A percentile compares a stretch with the other conserved stretches of the same genome.
These are phyloP conservation scores for Sordariomycetes sp. DNA, from an alignment of 2,329 filamentous ascomycete genomes.

Conservation along the genomic window DNA sequence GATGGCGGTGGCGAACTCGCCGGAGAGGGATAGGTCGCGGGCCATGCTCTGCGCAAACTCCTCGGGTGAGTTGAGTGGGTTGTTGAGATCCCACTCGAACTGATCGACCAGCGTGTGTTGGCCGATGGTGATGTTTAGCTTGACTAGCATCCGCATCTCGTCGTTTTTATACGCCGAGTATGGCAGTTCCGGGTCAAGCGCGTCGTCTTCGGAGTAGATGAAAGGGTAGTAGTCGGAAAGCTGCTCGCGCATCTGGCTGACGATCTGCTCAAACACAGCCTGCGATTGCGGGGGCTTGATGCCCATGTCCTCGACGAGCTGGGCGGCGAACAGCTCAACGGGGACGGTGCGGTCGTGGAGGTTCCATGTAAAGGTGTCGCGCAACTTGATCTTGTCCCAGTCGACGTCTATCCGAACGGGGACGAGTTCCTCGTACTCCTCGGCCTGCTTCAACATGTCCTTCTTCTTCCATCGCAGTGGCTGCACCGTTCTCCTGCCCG, in stretches of 20 bases:
- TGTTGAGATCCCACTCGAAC: slow-evolving; percentile 99
- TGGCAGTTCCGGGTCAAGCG: slow-evolving; percentile 78
- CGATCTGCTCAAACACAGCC: slow-evolving; percentile 49
- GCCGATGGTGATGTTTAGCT: slow-evolving; percentile 95
- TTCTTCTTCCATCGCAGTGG: slow-evolving; percentile 66
- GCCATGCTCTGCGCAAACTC: slow-evolving; percentile 89
- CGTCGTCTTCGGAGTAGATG: slow-evolving; percentile 79
- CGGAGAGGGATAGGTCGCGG: slow-evolving; percentile 77
- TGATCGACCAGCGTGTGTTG: slow-evolving; percentile 90
- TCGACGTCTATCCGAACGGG: slow-evolving; percentile 89
- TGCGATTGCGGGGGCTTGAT: slow-evolving; percentile 60
- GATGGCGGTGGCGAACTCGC: slow-evolving; percentile 95
- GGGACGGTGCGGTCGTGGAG: slow-evolving; percentile 78
- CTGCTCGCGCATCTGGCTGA: slow-evolving; percentile 73
- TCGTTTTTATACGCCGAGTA: slow-evolving; percentile 97
- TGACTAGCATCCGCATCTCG: slow-evolving; percentile 93
- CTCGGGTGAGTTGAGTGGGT: slow-evolving; percentile 85
- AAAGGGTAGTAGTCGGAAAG: slow-evolving; percentile 90
- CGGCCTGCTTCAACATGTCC: slow-evolving; percentile 75
- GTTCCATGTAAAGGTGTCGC: slow-evolving; percentile 98
- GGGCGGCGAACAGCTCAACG: slow-evolving; percentile 74
- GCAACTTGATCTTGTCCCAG: slow-evolving; percentile 87
- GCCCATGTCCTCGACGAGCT: slow-evolving; percentile 85
- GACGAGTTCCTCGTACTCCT: slow-evolving; percentile 83
- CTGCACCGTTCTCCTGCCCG: slow-evolving; percentile 65